A percentile compares a stretch with the other conserved stretches of the same genome.
These are phyloP conservation scores for Penicillium glabrum DNA, from an alignment of 2,329 filamentous ascomycete species.

Conservation along the genomic window DNA sequence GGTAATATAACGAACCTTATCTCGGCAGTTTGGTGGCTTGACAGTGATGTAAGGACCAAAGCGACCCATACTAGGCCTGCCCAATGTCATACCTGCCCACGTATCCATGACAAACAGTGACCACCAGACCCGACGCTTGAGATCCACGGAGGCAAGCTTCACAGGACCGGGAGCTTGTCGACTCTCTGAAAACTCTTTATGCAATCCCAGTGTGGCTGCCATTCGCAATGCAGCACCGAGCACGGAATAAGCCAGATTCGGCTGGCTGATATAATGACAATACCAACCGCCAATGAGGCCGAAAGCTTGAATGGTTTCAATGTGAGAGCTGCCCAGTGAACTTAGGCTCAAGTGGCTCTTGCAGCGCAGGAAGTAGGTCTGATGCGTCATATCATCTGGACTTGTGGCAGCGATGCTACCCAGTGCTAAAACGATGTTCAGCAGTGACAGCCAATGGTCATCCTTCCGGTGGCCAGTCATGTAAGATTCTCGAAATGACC, in stretches of 20 bases:
- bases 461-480: conserved; percentile 63
- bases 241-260: conserved; percentile 73
- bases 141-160: conserved; percentile 57
- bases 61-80: conserved; percentile 67
- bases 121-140: conserved; percentile 71
- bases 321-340: conserved; percentile 66
- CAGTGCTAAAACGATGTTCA: conserved; percentile 76
- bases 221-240: conserved; percentile 71
- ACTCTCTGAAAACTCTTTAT: conserved; percentile 60
- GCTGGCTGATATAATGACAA: conserved; percentile 74
- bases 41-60: conserved; percentile 69
- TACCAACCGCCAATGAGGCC: conserved; percentile 74
- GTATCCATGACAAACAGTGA: conserved; percentile 72
- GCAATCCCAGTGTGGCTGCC: conserved; percentile 71
- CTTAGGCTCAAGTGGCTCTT: conserved; percentile 67
- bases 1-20: conserved; percentile 26
- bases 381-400: conserved; percentile 62
- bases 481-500: conserved; percentile 66
- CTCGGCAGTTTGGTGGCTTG: conserved; percentile 56
- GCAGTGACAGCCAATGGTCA: conserved; percentile 67
- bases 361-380: conserved; percentile 68
- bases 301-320: conserved; percentile 72
- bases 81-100: conserved; percentile 70
- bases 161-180: conserved; percentile 44
- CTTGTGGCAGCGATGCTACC: conserved; percentile 70